Conservation (phyloP, 1,284 basidiomycete genomes). For the Rhizoctonia solani region DNA sequence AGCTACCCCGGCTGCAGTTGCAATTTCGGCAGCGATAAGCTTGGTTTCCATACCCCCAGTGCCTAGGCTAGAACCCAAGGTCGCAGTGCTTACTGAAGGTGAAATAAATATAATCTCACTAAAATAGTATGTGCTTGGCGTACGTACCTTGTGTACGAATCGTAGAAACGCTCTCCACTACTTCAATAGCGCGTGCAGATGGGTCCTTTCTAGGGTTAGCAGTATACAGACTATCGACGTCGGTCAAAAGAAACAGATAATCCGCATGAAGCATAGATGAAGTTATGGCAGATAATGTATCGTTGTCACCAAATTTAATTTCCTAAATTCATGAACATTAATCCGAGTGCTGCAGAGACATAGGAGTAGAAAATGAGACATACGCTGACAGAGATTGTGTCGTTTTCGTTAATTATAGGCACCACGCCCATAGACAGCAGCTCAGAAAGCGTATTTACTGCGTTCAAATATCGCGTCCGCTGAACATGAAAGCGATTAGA, state of each 20-base stretch:
- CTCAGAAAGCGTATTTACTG: constrained; percentile 90
- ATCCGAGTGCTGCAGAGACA: background rate
- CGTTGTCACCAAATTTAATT: constrained; percentile 99
- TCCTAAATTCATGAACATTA: constrained; percentile 64
- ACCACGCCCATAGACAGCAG: constrained; percentile 88
- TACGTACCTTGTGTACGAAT: constrained; percentile 77
- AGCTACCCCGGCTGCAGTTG: constrained; percentile 93
- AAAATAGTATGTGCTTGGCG: background rate
- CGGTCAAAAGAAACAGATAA: constrained; percentile 94
- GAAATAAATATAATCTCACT: background rate
- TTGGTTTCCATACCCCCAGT: constrained; percentile 99
- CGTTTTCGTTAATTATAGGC: constrained; percentile 96
- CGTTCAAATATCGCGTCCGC: constrained; percentile 92
- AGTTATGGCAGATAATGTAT: constrained; percentile 95
- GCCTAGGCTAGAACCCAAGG: constrained; percentile 89
- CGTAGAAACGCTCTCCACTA: constrained; percentile 80
- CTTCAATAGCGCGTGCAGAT: constrained; percentile 75
- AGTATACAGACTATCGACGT: constrained; percentile 96
- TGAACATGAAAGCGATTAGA: constrained; percentile 44
- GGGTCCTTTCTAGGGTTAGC: constrained; percentile 93
- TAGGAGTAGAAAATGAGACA: constrained; percentile 45
- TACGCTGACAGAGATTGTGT: constrained; percentile 93
- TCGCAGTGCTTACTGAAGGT: constrained; percentile 80
- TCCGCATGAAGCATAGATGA: constrained; percentile 97
- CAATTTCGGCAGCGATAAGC: constrained; percentile 96